phyloP scores from a whole-genome alignment of 306 rosid species.

The Pyrus bretschneideri region DNA sequence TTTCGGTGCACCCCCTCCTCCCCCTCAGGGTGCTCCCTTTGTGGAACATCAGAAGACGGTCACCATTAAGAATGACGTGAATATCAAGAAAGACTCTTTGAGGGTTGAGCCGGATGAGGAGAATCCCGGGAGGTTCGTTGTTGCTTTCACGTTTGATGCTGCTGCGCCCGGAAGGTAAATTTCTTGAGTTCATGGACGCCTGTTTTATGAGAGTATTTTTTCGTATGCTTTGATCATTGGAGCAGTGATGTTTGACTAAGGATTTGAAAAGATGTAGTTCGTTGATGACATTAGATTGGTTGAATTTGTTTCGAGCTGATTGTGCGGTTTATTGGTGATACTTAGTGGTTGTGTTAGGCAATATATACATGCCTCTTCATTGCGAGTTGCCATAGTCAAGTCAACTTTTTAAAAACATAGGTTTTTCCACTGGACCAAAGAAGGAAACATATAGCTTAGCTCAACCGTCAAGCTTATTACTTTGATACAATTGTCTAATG shows the following conservation, averaged over 20 bases:
- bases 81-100: conserved; percentile 34
- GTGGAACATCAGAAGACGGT: conserved; percentile 35
- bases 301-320: background rate
- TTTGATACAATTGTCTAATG: background rate
- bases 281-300: background rate
- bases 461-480: background rate
- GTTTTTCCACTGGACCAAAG: background rate
- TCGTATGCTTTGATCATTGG: background rate
- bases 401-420: background rate
- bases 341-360: background rate
- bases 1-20: conserved; percentile 14
- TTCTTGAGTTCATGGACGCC: background rate
- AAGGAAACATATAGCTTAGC: background rate
- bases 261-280: background rate
- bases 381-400: background rate
- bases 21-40: background rate
- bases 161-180: conserved; percentile 33
- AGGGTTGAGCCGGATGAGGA: conserved; percentile 38
- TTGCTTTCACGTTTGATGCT: conserved; percentile 47
- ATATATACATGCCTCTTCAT: background rate
- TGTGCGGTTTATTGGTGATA: background rate
- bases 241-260: background rate
- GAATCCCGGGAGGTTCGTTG: conserved; percentile 29
- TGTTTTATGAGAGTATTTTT: background rate
- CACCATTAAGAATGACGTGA: conserved; percentile 37